Conservation (phyloP, 164 flowering plant genomes). For the Hamamelis virginiana region DNA sequence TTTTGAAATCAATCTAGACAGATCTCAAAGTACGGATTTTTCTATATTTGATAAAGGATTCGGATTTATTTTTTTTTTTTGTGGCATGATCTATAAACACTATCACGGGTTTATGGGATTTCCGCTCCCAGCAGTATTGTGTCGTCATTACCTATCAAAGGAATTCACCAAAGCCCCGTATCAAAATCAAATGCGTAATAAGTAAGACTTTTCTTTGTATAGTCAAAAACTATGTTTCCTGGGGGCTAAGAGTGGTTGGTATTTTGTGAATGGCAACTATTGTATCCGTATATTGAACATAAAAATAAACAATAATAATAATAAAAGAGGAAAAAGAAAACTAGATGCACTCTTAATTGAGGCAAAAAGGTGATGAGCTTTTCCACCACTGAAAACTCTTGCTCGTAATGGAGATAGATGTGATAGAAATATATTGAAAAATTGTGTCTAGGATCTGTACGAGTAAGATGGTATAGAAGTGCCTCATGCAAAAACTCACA, state of each 20-base stretch:
- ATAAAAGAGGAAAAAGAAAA: conserved; percentile 56
- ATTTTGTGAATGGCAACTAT: background rate
- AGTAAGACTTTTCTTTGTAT: too few relatives aligned
- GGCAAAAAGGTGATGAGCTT: conserved; percentile 89
- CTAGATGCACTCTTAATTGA: conserved; percentile 80
- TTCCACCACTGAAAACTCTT: conserved; percentile 56
- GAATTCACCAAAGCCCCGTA: background rate
- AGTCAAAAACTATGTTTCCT: too few relatives aligned
- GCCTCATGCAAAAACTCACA: conserved; percentile 93
- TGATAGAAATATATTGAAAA: conserved; percentile 94
- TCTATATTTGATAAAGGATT: too few relatives aligned
- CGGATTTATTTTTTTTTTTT: too few relatives aligned
- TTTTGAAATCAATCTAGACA: too few relatives aligned
- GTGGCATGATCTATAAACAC: too few relatives aligned
- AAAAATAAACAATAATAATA: too few relatives aligned
- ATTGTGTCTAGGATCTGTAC: conserved; percentile 98
- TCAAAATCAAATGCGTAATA: background rate
- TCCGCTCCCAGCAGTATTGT: too few relatives aligned
- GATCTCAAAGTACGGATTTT: too few relatives aligned
- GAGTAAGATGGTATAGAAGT: conserved; percentile 84
- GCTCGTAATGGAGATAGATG: conserved; percentile 78
- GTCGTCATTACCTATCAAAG: conserved; percentile 82
- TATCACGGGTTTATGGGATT: too few relatives aligned
- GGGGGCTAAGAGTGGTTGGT: background rate
- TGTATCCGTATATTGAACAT: too few relatives aligned